A percentile compares a stretch with the other conserved stretches of the same genome.
These are phyloP conservation scores for Batkoa obscura DNA, from an alignment of 371 early-diverging fungal genomes.

Conservation along the genomic window DNA sequence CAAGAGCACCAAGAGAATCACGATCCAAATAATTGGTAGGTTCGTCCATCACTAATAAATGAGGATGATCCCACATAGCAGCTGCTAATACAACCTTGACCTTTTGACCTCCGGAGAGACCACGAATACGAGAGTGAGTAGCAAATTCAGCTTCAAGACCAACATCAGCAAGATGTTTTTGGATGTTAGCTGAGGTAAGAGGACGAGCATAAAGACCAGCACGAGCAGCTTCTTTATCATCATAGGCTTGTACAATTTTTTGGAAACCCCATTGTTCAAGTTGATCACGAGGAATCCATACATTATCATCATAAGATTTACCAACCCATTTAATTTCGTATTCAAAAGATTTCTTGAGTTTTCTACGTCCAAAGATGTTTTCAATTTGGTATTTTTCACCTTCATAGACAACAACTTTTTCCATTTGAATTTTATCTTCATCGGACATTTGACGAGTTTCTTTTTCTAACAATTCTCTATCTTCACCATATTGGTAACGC, in stretches of 20 bases:
- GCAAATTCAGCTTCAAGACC: slow-evolving; percentile 52
- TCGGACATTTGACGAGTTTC: slow-evolving; percentile 32
- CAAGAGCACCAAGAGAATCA: slow-evolving; percentile 52
- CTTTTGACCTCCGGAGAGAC: slow-evolving; percentile 83
- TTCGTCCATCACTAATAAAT: slow-evolving; percentile 77
- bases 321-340: slow-evolving; percentile 44
- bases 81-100: slow-evolving; percentile 75
- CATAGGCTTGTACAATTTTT: slow-evolving; percentile 40
- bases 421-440: slow-evolving; percentile 40
- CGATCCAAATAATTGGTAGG: slow-evolving; percentile 73
- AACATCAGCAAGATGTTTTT: slow-evolving; percentile 45
- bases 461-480: slow-evolving; percentile 41
- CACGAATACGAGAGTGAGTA: slow-evolving; percentile 63
- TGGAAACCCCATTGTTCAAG: slow-evolving; percentile 45
- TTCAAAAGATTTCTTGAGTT: slow-evolving; percentile 45
- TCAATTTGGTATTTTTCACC: slow-evolving; percentile 42
- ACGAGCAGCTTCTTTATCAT: slow-evolving; percentile 41
- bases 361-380: slow-evolving; percentile 37
- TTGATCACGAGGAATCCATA: slow-evolving; percentile 51
- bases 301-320: slow-evolving; percentile 33
- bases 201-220: slow-evolving; percentile 38
- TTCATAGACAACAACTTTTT: slow-evolving; percentile 33
- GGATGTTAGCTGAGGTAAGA: slow-evolving; percentile 39
- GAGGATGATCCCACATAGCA: slow-evolving; percentile 68
- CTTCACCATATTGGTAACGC: slow-evolving; percentile 49